Evolutionary conservation across 176 grass and related monocot genomes (phyloP).

Genomic region (Ensete ventricosum): DNA sequence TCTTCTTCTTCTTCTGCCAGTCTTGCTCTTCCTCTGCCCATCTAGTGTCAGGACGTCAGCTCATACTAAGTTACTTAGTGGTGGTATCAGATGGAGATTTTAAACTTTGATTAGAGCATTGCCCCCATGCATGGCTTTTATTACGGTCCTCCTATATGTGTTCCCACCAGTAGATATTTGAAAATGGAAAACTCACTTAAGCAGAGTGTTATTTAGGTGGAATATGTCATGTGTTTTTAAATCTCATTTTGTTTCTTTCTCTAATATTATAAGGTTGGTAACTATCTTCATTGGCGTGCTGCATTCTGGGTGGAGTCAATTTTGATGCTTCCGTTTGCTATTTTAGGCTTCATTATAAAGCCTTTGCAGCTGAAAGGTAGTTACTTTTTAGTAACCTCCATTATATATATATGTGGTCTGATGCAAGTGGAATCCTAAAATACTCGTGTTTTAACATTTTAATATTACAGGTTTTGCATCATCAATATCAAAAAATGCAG

Average conservation of each 20-base stretch:
- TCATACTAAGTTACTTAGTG: no score
- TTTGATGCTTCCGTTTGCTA: slow-evolving; percentile 99
- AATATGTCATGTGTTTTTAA: not conserved
- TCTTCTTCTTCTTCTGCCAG: no score
- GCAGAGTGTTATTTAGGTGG: no score
- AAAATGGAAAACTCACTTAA: no score
- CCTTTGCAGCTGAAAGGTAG: slow-evolving; percentile 87
- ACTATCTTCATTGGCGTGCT: slow-evolving; percentile 68
- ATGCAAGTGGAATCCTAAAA: not conserved
- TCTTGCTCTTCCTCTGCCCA: no score
- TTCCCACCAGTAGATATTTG: no score
- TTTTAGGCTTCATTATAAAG: slow-evolving; percentile 88
- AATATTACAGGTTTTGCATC: slow-evolving; percentile 31
- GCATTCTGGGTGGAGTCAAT: slow-evolving; percentile 96
- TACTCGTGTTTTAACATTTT: not conserved
- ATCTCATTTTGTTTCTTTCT: not conserved
- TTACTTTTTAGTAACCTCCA: slow-evolving; percentile 8
- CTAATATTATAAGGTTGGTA: slow-evolving; percentile 46
- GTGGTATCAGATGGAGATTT: no score
- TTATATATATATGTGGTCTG: not conserved
- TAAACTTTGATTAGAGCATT: no score
- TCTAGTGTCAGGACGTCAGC: no score
- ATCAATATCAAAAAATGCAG: slow-evolving; percentile 13
- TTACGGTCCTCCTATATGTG: no score
- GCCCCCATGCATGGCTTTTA: no score